Evolutionary conservation across 2,329 filamentous ascomycete species (phyloP).

Genomic region (Thielaviopsis punctulata): DNA sequence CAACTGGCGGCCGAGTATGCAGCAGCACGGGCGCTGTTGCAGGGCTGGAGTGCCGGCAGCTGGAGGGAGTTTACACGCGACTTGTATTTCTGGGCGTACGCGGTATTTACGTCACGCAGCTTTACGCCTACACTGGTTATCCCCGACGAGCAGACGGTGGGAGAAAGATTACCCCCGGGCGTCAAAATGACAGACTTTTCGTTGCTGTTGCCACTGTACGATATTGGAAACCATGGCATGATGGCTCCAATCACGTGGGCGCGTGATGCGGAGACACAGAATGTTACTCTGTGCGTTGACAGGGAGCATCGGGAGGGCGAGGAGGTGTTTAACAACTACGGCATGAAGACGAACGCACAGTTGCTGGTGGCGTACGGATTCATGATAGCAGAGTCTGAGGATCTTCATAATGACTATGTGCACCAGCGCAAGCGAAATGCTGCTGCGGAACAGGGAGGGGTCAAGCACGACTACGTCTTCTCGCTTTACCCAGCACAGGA

Average conservation of each 20-base stretch:
- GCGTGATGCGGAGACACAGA: slow-evolving; percentile 19
- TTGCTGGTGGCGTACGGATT: slow-evolving; percentile 48
- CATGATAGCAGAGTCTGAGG: slow-evolving; percentile 29
- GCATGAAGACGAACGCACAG: slow-evolving; percentile 56
- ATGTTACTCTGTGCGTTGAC: slow-evolving; percentile 27
- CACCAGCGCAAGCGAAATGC: slow-evolving; percentile 33
- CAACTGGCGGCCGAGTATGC: slow-evolving; percentile 29
- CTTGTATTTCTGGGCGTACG: slow-evolving; percentile 47
- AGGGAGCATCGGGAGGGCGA: slow-evolving; percentile 31
- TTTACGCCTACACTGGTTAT: slow-evolving; percentile 45
- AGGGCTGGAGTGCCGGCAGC: slow-evolving; percentile 15
- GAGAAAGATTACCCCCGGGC: slow-evolving; percentile 8
- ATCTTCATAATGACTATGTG: slow-evolving; percentile 41
- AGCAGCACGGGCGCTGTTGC: slow-evolving; percentile 22
- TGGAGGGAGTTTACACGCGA: slow-evolving; percentile 25
- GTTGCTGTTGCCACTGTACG: slow-evolving; percentile 51
- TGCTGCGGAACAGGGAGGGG: slow-evolving; percentile 15
- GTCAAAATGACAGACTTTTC: slow-evolving; percentile 40
- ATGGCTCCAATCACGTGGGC: slow-evolving; percentile 43
- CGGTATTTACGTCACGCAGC: slow-evolving; percentile 47
- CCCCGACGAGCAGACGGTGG: slow-evolving; percentile 18
- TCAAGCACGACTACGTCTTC: slow-evolving; percentile 29
- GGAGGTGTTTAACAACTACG: slow-evolving; percentile 55
- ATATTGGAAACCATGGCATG: slow-evolving; percentile 55
- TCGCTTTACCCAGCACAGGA: slow-evolving; percentile 32